Percentiles rank a stretch among this genome's conserved stretches.
These are phyloP conservation scores for Fragilariopsis cylindrus DNA, from an alignment of 108 stramenopile species.

Conservation along the genomic window DNA sequence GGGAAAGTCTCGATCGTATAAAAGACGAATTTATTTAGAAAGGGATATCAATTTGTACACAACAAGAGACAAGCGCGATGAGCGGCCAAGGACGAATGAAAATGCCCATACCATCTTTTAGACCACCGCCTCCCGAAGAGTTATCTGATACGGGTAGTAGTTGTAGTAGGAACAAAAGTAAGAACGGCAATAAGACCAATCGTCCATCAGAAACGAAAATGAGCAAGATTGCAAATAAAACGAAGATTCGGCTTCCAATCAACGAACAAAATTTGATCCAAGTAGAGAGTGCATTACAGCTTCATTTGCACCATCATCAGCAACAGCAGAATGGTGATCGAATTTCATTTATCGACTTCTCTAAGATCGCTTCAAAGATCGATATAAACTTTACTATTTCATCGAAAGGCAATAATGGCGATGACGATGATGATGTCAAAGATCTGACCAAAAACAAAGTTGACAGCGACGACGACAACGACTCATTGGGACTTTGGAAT, in stretches of 20 bases:
- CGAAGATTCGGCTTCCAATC: slow-evolving; percentile 1
- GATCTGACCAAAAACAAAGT: neutral
- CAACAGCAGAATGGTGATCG: neutral
- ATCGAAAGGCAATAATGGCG: neutral
- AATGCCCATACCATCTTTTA: slow-evolving; percentile 2
- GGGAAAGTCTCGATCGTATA: too few species aligned
- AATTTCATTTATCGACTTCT: slow-evolving; percentile 24
- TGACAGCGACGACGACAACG: neutral
- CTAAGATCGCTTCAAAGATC: slow-evolving; percentile 14
- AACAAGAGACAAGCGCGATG: too few species aligned
- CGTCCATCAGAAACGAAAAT: neutral
- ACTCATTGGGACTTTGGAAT: neutral
- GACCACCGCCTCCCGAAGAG: neutral
- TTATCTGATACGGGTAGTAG: too few species aligned
- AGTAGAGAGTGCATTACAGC: slow-evolving; percentile 25
- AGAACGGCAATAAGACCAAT: too few species aligned
- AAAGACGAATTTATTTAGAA: too few species aligned
- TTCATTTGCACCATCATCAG: slow-evolving; percentile 14
- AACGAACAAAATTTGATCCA: slow-evolving; percentile 20
- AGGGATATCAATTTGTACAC: too few species aligned
- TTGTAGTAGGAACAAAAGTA: too few species aligned
- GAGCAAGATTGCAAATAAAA: neutral
- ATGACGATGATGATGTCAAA: neutral
- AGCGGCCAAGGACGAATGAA: neutral
- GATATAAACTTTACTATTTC: neutral